Base-by-base conservation (phyloP, 805 yeast genomes). In the Hyphopichia homilentoma region DNA sequence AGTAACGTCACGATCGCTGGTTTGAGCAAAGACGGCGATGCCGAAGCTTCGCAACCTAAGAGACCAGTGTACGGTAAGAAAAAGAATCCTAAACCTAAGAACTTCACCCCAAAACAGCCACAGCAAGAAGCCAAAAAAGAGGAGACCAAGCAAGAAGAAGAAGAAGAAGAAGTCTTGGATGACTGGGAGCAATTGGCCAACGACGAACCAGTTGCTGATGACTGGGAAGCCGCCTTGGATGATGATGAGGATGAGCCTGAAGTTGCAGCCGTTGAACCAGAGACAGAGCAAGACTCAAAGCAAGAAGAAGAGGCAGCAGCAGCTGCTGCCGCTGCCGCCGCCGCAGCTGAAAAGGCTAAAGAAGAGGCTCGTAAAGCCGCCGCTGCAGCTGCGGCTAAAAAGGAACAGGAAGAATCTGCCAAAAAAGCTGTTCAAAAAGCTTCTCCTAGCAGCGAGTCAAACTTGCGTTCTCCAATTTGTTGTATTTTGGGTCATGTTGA, bases 401-500 rank as follows among this genome's bases (percentile, higher is more conserved):
- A 60, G 34, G 67, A 62, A 26, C 75, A 36, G 18, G 47, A 41
- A 12, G 40, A 41, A 33, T 41, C 40, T 8, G 41, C 45, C 27
- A 39, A 30, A 14, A 40, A 43, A 29, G 25, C 34, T 6, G 31
- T n/a, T 24, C 7, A 40, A 13, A 30, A 41, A 7, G 34, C 48
- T n/a, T n/a, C 21, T 4, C 40, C 50, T 15, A 38, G 50, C 8
- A 41, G 58, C 6, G 68, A 68, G 25, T 63, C 62, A 39, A 78
- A 93, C 52, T 67, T 93, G 55, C 95, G 99, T 67, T 93, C 99
- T 43, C 99, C 99, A 44, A 93, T 93, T 59, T 93, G 98, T 65
- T 88, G 96, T 83, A 93, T 93, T 54, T 75, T 93, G 62, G 99
- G 99, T 59, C 99, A 93, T 72, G 99, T 93, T 65, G 99, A 93